Evolutionary conservation across 2,329 filamentous ascomycete species (phyloP).

Genomic region (Penicillium expansum): DNA sequence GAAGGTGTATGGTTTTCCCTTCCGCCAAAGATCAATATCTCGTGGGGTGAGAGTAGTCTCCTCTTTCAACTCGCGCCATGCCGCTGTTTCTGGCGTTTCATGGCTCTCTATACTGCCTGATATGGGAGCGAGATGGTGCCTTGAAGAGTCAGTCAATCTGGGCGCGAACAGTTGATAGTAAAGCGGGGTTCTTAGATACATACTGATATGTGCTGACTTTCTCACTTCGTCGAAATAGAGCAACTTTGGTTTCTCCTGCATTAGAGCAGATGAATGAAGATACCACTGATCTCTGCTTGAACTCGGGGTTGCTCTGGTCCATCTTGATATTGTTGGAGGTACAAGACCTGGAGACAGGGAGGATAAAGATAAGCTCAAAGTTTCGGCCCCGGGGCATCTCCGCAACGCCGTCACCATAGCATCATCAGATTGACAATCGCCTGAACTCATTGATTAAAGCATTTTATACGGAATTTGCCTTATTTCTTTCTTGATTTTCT

Average conservation of each 20-base stretch:
- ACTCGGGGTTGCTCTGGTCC: background rate
- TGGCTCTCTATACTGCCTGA: conserved; percentile 58
- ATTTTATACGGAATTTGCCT: background rate
- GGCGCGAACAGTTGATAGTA: background rate
- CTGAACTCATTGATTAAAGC: background rate
- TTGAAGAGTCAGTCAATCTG: conserved; percentile 27
- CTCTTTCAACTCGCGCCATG: conserved; percentile 61
- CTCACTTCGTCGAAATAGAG: conserved; percentile 61
- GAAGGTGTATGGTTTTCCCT: conserved; percentile 60
- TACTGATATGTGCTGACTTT: conserved; percentile 61
- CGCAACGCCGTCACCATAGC: background rate
- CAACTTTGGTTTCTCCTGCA: conserved; percentile 47
- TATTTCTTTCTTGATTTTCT: background rate
- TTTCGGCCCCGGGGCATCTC: background rate
- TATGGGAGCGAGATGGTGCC: conserved; percentile 58
- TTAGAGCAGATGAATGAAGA: conserved; percentile 45
- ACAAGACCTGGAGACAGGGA: background rate
- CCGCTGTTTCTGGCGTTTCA: conserved; percentile 57
- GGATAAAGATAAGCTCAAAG: background rate
- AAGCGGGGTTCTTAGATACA: background rate
- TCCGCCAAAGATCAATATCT: conserved; percentile 52
- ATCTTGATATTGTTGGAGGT: background rate
- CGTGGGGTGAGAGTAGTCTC: conserved; percentile 56
- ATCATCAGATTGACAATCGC: background rate
- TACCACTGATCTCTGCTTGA: conserved; percentile 39